These are phyloP conservation scores for Solanum neorickii DNA, from an alignment of 257 asterid genomes.

Conservation along the genomic window DNA sequence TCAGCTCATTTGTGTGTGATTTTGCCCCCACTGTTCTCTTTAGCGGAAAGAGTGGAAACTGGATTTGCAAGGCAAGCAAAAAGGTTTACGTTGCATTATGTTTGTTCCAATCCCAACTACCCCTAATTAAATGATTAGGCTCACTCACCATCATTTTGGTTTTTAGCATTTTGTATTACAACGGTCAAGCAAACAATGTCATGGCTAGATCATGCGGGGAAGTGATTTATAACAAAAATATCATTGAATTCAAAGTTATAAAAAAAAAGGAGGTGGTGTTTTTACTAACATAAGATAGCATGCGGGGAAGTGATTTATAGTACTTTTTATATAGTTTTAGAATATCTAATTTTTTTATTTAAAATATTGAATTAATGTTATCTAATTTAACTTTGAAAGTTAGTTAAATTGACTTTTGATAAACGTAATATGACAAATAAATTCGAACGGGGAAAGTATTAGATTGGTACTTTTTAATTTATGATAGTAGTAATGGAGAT, in stretches of 20 bases:
- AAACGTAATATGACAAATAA: too few species aligned
- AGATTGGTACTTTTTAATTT: background rate
- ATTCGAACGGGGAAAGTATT: fast-evolving
- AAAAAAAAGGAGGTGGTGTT: background rate
- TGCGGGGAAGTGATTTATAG: too few species aligned
- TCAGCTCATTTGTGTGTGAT: background rate
- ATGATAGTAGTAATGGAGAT: background rate
- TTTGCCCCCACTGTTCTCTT: background rate
- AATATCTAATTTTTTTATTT: too few species aligned
- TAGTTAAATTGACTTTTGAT: too few species aligned
- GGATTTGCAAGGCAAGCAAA: background rate
- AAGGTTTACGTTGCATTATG: background rate
- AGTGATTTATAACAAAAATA: background rate
- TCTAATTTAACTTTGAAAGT: too few species aligned
- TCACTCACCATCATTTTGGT: background rate
- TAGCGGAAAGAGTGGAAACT: background rate
- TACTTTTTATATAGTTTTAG: too few species aligned
- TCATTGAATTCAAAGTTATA: too few species aligned
- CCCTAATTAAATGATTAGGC: background rate
- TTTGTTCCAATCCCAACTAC: background rate
- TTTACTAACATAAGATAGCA: background rate
- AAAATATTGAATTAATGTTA: too few species aligned
- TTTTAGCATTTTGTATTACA: background rate
- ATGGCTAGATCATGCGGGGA: background rate
- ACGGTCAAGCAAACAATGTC: too few species aligned